phyloP scores from a whole-genome alignment of 768 basidiomycete genomes.

The Serendipita indica region DNA sequence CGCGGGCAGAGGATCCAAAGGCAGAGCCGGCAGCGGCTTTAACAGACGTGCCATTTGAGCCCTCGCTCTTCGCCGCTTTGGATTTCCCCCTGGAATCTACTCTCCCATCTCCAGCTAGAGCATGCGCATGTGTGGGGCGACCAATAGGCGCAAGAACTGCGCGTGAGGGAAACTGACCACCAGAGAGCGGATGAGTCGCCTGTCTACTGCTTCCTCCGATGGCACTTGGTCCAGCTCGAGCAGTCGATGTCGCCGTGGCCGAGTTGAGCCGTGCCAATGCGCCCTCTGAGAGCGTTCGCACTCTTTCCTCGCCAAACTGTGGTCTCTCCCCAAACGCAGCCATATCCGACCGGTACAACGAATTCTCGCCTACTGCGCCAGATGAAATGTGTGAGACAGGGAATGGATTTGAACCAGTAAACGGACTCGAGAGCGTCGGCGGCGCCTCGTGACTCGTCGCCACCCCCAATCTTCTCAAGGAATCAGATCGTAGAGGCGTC shows the following conservation, averaged over 20 bases:
- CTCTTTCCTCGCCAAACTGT: not conserved
- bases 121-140: not conserved
- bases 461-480: not conserved
- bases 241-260: not conserved
- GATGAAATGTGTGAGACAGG: no score
- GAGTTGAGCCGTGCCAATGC: not conserved
- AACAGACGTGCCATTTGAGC: no score
- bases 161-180: not conserved
- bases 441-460: not conserved
- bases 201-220: not conserved
- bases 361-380: no score
- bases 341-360: no score
- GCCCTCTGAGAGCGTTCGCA: not conserved
- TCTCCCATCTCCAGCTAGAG: no score
- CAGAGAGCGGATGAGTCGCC: not conserved
- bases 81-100: no score
- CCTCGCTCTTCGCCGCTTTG: not conserved
- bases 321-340: no score
- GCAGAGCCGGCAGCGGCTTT: not conserved
- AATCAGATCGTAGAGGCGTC: not conserved
- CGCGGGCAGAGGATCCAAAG: not conserved
- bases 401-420: no score
- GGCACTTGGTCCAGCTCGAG: no score
- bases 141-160: not conserved
- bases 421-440: not conserved